Percentiles rank a stretch among this genome's conserved stretches.
phyloP scores from a whole-genome alignment of 768 basidiomycete genomes.

The Butyriboletus loyo region DNA sequence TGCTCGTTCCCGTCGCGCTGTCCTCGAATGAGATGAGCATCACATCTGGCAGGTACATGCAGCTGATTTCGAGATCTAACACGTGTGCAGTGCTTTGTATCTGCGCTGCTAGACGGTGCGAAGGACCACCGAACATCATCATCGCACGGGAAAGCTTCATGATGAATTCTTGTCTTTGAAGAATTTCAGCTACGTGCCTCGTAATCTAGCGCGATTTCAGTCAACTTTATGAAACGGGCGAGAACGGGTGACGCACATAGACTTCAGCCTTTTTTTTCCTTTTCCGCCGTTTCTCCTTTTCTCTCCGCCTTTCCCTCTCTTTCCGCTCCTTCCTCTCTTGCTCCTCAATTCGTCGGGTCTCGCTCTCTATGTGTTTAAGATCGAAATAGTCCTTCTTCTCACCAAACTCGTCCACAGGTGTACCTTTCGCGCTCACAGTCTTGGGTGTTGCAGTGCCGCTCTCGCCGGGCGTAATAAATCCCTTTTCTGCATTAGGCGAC shows the following conservation, averaged over 20 bases:
- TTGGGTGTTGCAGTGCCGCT: conserved; percentile 19
- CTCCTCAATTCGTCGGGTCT: conserved; percentile 18
- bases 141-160: conserved; percentile 80
- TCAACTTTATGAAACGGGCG: neutral
- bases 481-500: conserved; percentile 8
- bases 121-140: conserved; percentile 88
- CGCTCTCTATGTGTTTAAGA: conserved; percentile 27
- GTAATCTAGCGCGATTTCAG: conserved; percentile 53
- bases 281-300: conserved; percentile 46
- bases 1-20: conserved; percentile 71
- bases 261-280: conserved; percentile 73
- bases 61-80: conserved; percentile 68
- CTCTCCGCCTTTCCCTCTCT: conserved; percentile 31
- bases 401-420: conserved; percentile 17
- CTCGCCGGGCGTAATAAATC: conserved; percentile 8
- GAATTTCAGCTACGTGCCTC: conserved; percentile 77
- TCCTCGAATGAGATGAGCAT: conserved; percentile 86
- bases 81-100: conserved; percentile 76
- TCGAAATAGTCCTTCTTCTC: conserved; percentile 32
- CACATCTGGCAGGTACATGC: conserved; percentile 73
- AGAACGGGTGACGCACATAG: conserved; percentile 49
- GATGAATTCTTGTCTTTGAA: conserved; percentile 80
- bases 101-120: conserved; percentile 80
- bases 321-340: conserved; percentile 34
- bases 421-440: conserved; percentile 15